Evolutionary conservation across 805 yeast genomes (phyloP).

Genomic region (Candida maris): DNA sequence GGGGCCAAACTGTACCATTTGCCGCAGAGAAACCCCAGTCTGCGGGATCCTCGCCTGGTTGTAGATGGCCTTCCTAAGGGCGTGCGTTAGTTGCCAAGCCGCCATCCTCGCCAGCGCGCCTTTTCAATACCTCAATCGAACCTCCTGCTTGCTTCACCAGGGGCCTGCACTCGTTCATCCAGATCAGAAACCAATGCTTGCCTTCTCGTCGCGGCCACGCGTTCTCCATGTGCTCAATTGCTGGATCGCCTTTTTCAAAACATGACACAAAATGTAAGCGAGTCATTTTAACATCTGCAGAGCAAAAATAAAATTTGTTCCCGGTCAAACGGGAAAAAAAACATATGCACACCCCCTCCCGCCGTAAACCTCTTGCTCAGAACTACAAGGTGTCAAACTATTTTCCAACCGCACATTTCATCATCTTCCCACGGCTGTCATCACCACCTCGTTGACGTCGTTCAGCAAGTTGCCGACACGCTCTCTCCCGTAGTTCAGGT

Average conservation of each 20-base stretch:
- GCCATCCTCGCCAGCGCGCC: too few relatives aligned
- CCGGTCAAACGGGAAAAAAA: conserved; percentile 18
- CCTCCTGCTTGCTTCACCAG: too few relatives aligned
- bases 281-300: too few relatives aligned
- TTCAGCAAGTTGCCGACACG: conserved; percentile 32
- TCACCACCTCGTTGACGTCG: conserved; percentile 40
- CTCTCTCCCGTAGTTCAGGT: conserved; percentile 30
- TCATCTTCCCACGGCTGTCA: conserved; percentile 33
- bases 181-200: too few relatives aligned
- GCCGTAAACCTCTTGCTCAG: too few relatives aligned
- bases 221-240: too few relatives aligned
- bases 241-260: too few relatives aligned
- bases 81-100: conserved; percentile 45
- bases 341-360: not conserved
- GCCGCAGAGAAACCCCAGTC: conserved; percentile 78
- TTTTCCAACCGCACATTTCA: conserved; percentile 3
- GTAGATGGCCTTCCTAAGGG: conserved; percentile 52
- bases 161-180: too few relatives aligned
- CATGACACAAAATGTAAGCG: too few relatives aligned
- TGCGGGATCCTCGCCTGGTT: conserved; percentile 72
- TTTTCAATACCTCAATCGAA: too few relatives aligned
- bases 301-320: conserved; percentile 1
- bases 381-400: too few relatives aligned
- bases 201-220: too few relatives aligned
- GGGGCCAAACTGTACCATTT: conserved; percentile 90